Evolutionary conservation across 1,139 yeast genomes (phyloP).

Genomic region (Debaryomyces psychrophilus): DNA sequence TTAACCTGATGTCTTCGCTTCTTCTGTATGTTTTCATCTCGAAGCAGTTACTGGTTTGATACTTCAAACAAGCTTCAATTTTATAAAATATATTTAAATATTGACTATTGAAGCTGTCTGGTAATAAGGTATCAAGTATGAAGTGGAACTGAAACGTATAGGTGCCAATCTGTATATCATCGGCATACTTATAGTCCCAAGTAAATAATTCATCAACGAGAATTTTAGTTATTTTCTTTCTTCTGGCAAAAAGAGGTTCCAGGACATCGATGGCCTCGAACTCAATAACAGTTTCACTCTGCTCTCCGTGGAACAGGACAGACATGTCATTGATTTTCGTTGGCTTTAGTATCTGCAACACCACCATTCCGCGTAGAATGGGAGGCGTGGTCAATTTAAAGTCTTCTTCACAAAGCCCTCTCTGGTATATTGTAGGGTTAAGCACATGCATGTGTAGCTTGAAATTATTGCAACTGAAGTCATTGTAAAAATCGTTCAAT

Average conservation of each 20-base stretch:
- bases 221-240: constrained; percentile 8
- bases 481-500: constrained; percentile 2
- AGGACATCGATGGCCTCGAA: not conserved
- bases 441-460: constrained; percentile 6
- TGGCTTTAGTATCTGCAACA: constrained; percentile 14
- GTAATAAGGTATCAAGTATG: constrained; percentile 17
- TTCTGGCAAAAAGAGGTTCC: not conserved
- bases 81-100: constrained; percentile 16
- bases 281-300: constrained; percentile 12
- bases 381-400: constrained; percentile 12
- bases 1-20: constrained; percentile 9
- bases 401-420: constrained; percentile 14
- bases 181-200: constrained; percentile 15
- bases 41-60: not conserved
- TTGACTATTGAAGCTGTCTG: constrained; percentile 15
- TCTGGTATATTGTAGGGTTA: constrained; percentile 13
- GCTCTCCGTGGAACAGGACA: constrained; percentile 15
- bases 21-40: not conserved
- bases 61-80: constrained; percentile 13
- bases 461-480: constrained; percentile 2
- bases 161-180: constrained; percentile 15
- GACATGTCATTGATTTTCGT: constrained; percentile 7
- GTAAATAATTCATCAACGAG: constrained; percentile 16
- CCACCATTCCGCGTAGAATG: constrained; percentile 12
- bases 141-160: constrained; percentile 22